A percentile compares a stretch with the other conserved stretches of the same genome.
phyloP scores from a whole-genome alignment of 768 basidiomycete genomes.

The Suillus subaureus region DNA sequence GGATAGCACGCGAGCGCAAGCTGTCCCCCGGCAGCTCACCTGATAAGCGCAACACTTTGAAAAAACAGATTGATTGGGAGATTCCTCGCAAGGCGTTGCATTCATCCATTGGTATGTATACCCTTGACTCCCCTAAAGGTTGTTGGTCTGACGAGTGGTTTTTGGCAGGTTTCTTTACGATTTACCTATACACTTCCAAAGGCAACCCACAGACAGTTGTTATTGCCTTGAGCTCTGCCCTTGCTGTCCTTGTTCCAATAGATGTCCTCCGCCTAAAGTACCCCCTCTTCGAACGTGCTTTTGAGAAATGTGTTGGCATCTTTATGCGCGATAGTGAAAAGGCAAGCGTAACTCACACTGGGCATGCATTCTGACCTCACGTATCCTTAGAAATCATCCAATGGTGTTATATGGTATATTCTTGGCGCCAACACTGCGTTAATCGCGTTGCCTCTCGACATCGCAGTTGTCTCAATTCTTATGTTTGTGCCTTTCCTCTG shows the following conservation, averaged over 20 bases:
- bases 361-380: neutral
- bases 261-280: conserved; percentile 76
- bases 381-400: conserved; percentile 56
- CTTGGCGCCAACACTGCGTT: conserved; percentile 82
- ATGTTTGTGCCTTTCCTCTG: conserved; percentile 57
- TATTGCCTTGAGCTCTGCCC: conserved; percentile 60
- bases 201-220: conserved; percentile 55
- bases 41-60: conserved; percentile 30
- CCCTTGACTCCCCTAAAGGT: conserved; percentile 8
- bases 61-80: conserved; percentile 72
- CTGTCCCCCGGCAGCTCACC: conserved; percentile 16
- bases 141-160: conserved; percentile 8
- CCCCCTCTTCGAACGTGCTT: conserved; percentile 64
- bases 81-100: conserved; percentile 88
- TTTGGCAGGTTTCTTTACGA: conserved; percentile 60
- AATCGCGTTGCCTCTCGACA: conserved; percentile 75
- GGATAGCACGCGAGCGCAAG: conserved; percentile 23
- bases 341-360: conserved; percentile 36
- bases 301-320: conserved; percentile 73
- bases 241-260: conserved; percentile 69
- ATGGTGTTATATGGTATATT: conserved; percentile 90
- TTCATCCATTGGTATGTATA: conserved; percentile 73
- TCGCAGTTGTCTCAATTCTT: conserved; percentile 87
- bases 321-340: conserved; percentile 91
- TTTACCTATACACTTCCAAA: conserved; percentile 56